Conservation (phyloP, 1,139 yeast species). For the Yamadazyma spencermartinsiae region DNA sequence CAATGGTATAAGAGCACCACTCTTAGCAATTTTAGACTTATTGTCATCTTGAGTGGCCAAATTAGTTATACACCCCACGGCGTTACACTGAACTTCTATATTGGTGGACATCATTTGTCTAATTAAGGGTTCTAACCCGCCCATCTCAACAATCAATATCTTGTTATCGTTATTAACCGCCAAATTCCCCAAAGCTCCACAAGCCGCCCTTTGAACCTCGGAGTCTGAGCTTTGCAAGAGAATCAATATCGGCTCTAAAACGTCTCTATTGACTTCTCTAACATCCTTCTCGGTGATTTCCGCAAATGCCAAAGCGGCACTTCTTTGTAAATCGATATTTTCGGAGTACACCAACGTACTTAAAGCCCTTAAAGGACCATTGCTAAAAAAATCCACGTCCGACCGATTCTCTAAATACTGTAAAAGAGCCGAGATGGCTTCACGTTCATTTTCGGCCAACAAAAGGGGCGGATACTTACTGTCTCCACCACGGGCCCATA, state of each 20-base stretch:
- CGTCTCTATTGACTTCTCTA: conserved; percentile 85
- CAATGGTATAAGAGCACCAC: conserved; percentile 94
- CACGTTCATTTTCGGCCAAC: conserved; percentile 95
- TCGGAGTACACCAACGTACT: conserved; percentile 93
- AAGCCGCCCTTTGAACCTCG: conserved; percentile 97
- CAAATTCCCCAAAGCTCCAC: conserved; percentile 95
- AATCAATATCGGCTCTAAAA: conserved; percentile 87
- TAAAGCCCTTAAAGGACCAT: conserved; percentile 84
- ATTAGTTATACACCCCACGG: conserved; percentile 98
- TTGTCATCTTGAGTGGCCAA: conserved; percentile 98
- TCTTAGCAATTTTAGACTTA: conserved; percentile 90
- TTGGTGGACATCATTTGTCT: conserved; percentile 97
- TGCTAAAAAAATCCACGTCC: conserved; percentile 90
- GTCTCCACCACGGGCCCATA: conserved; percentile 36
- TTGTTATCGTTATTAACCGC: conserved; percentile 97
- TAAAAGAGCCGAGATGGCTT: conserved; percentile 86
- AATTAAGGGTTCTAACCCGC: conserved; percentile 92
- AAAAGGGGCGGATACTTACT: conserved; percentile 69
- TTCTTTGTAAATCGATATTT: conserved; percentile 89
- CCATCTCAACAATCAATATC: conserved; percentile 93
- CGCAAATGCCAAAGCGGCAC: conserved; percentile 98
- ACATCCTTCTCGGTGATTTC: conserved; percentile 97
- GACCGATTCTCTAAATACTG: conserved; percentile 83
- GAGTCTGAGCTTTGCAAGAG: conserved; percentile 84
- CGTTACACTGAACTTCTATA: conserved; percentile 97